Base-by-base conservation (phyloP, 176 grass and related monocot species). In the Eragrostis curvula region DNA sequence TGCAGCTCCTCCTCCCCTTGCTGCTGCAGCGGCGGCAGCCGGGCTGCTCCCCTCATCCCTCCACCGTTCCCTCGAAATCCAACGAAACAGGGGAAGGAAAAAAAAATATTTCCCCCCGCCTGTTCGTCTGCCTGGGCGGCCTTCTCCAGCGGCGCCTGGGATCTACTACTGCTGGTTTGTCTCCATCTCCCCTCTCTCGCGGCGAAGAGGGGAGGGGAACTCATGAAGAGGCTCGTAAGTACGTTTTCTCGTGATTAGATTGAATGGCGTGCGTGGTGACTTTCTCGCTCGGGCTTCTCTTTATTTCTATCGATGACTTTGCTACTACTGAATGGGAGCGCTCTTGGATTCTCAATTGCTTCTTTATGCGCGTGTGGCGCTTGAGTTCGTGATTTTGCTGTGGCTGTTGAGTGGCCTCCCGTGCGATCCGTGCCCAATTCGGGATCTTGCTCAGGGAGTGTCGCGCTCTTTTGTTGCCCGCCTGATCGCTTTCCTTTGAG, bases 201-300 rank as follows among this genome's bases (percentile, higher is more conserved):
- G n/a, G 60, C 9, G 66, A 79, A 67, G 49, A 78, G 78, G 62
- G 72, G 82, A 68, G 81, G 56, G 75, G 75, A 59, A 88, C 84
- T 86, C 21, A 98, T 98, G 96, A 98, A 84, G 88, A 85, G 84
- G 74, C 79, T 93, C 84, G 92, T 98, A 95, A 95, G 95, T 91
- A 91, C 67, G 77, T 94, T 86, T 62, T 78, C 74, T 74, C 14
- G 74, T 84, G 27, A 53, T 72, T 90, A 15, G 47, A 84, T 71
- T 75, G 73, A 36, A 17, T 52, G 25, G 55, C 46, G 65, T 32
- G 76, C 9, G 43, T 21, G 68, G 21, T 66, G 64, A 30, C 65
- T 64, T 81, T 42, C 6, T 32, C 41, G 13, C 56, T 65, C 43
- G 17, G 5, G 20, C 25, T 87, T 78, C 56, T 77, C 29, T 79